Evolutionary conservation across 2,329 filamentous ascomycete species (phyloP).

Genomic region (Cladosporium sp.): DNA sequence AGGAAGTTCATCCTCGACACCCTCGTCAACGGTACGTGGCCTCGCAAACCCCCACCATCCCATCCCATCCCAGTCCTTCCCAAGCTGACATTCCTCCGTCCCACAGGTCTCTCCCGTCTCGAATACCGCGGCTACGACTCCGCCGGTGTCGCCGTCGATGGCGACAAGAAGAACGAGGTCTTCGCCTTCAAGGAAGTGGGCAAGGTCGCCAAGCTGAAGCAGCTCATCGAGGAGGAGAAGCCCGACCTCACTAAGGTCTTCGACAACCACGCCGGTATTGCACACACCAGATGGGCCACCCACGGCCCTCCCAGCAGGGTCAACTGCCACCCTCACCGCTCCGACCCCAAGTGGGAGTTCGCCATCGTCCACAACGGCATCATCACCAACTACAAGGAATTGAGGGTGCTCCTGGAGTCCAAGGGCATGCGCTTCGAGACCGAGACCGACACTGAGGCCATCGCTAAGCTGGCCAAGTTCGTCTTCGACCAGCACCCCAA

Average conservation of each 20-base stretch:
- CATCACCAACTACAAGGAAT: conserved; percentile 99
- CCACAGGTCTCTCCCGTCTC: conserved; percentile 83
- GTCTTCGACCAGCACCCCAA: conserved; percentile 91
- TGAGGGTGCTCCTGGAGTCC: conserved; percentile 85
- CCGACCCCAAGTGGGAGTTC: conserved; percentile 94
- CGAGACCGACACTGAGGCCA: conserved; percentile 98
- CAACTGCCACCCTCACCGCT: conserved; percentile 99
- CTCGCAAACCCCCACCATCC: background rate
- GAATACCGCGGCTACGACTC: conserved; percentile 99
- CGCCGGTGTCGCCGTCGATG: conserved; percentile 91
- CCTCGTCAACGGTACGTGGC: conserved; percentile 80
- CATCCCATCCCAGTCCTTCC: background rate
- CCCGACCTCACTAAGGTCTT: conserved; percentile 90
- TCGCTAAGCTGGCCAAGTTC: conserved; percentile 98
- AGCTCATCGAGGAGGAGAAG: conserved; percentile 81
- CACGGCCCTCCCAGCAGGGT: conserved; percentile 89
- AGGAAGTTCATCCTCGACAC: conserved; percentile 94
- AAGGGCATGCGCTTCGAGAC: conserved; percentile 99
- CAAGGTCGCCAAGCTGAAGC: conserved; percentile 95
- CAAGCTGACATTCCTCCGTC: conserved; percentile 29
- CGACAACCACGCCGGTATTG: conserved; percentile 97
- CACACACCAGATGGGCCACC: conserved; percentile 98
- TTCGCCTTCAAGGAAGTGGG: conserved; percentile 98
- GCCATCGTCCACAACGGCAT: conserved; percentile 98
- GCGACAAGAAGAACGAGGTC: conserved; percentile 98